Base-by-base conservation (phyloP, 805 yeast species). In the Gaillardinia entomophila region DNA sequence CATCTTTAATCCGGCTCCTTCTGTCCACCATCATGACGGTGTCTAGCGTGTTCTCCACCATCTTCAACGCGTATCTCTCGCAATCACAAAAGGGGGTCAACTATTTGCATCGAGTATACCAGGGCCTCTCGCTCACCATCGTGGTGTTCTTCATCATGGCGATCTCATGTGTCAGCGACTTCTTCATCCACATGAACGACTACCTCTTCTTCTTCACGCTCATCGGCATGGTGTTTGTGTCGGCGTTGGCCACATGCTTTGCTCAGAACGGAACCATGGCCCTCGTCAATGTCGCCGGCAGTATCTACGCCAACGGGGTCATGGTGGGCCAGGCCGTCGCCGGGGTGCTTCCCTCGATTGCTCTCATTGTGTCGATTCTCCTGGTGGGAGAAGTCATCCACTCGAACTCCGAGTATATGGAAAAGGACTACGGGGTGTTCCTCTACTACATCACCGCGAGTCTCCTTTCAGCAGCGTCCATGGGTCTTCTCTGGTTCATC, bases 271-370 rank as follows among this genome's bases (percentile, higher is more conserved):
- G 97, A 10, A 71, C 84, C 6, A 77, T 89, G 78, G 95, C 97
- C 4, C 68, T 86, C 26, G 92, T 82, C 3, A 84, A 85, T 46
- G 76, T 82, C 1, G 66, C 77, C 50, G 89, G 92, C 3, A 70
- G 86, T 1, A 71, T 77, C 11, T 84, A 75, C 51, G 89, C 95
- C 8, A 96, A 92, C 49, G 94, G 84, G 0, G 82, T 82, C 2
- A 85, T 92, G 82, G 89, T 89, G 3, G 98, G 98, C 2, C 96
- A 90, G 55, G 96, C 95, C 0, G 63, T 90, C 12, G 87, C 97
- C 0, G 98, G 98, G 2, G 95, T 92, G 0, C 61, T 90, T 23
- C 97, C 98, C 2, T 78, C 96, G 0, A 51, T 83, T 13, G 79
- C 82, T 11, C 71, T 77, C 44, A 79, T 78, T 38, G 37, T 71